Base-by-base conservation (phyloP, 345 rosid species). In the Salix brachista region DNA sequence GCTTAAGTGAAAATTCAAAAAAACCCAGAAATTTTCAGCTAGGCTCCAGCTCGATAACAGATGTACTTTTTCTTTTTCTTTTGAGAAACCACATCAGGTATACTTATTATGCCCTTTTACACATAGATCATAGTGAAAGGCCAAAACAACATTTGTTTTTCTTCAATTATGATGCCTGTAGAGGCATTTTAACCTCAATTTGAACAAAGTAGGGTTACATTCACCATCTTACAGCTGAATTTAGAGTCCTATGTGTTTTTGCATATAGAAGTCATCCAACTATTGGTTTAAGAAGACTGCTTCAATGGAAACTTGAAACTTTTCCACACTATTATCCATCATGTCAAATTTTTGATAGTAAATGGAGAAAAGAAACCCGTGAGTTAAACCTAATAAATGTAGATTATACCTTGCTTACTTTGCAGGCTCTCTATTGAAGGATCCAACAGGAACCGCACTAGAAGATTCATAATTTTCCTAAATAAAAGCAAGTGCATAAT, bases 401-500 rank as follows among this genome's bases (percentile, higher is more conserved):
- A 37, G 44, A 69, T 68, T 41, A 71, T 74, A 90, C 90, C 89
- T 79, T 61, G 70, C 77, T 91, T 86, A 90, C 78, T 87, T 94
- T 76, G 88, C 90, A 75, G 89, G 79, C 84, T 88, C 90, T 76
- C 88, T 75, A 80, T 84, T 81, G 79, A 87, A 92, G 26, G 90
- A 82, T 83, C 90, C 93, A 80, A 77, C 82, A 39, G 91, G 95
- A 79, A 88, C 89, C 80, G 84, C 78, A 17, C 89, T 75, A 68
- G 80, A 82, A 65, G 86, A 72, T 72, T 94, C 97, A 67, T 84
- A 88, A 79, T 86, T 89, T 46, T 78, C 82, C 81, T 84, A n/a
- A 44, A 76, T 19, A 79, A 60, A 54, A 67, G 28, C 16, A 39
- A 39, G n/a, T 52, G 72, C 37, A 37, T 12, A 30, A 28, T 19